Conservation (phyloP, 2,329 filamentous ascomycete genomes). For the Pleomassaria siparia region DNA sequence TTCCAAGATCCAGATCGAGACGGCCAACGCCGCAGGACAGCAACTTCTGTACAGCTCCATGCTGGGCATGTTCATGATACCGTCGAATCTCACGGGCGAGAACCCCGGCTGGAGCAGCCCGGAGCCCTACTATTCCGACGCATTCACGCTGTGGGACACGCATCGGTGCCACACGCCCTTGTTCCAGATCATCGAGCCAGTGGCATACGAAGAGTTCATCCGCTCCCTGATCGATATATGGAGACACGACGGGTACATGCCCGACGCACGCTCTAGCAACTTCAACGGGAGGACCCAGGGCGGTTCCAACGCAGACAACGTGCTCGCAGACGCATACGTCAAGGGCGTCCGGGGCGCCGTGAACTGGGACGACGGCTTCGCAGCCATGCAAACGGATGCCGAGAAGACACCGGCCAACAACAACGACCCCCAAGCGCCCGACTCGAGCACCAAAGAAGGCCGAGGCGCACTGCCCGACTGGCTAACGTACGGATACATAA, state of each 20-base stretch:
- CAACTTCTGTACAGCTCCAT: conserved; percentile 66
- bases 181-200: conserved; percentile 66
- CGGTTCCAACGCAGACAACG: conserved; percentile 70
- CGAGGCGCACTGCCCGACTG: conserved; percentile 70
- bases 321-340: conserved; percentile 71
- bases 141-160: conserved; percentile 68
- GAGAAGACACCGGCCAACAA: conserved; percentile 64
- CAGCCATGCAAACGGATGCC: conserved; percentile 68
- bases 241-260: conserved; percentile 64
- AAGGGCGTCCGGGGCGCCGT: conserved; percentile 66
- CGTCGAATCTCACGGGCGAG: conserved; percentile 70
- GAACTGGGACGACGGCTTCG: conserved; percentile 57
- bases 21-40: conserved; percentile 58
- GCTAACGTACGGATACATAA: conserved; percentile 66
- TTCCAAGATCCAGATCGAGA: conserved; percentile 63
- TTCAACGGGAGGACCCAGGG: conserved; percentile 70
- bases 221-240: conserved; percentile 70
- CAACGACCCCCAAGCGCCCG: conserved; percentile 55
- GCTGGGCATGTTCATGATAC: conserved; percentile 70
- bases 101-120: conserved; percentile 65
- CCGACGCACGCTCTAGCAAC: conserved; percentile 67
- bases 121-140: conserved; percentile 72
- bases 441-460: conserved; percentile 67
- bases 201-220: conserved; percentile 65
- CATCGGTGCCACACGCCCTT: conserved; percentile 67